Evolutionary conservation across 108 stramenopile species (phyloP).

Genomic region (Cyclotella choctawhatcheeana): DNA sequence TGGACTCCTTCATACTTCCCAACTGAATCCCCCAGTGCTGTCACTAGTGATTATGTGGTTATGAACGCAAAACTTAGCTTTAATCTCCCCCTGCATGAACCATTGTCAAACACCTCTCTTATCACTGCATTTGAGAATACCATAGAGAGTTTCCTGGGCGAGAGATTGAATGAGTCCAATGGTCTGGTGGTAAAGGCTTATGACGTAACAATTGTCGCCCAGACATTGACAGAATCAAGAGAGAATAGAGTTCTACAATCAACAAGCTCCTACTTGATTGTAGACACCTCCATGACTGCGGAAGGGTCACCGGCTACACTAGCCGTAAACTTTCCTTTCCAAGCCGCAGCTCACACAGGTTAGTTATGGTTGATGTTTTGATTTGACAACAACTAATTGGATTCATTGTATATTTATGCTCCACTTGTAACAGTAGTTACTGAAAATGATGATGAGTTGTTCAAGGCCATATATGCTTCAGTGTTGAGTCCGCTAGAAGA

Average conservation of each 20-base stretch:
- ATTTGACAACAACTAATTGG: too few relatives aligned
- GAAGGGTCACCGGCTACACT: slow-evolving; percentile 13
- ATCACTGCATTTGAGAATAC: slow-evolving; percentile 24
- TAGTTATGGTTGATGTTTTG: too few relatives aligned
- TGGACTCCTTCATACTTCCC: neutral
- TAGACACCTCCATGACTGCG: slow-evolving; percentile 15
- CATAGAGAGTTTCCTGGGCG: slow-evolving; percentile 26
- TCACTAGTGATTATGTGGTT: neutral
- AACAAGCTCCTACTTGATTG: slow-evolving; percentile 28
- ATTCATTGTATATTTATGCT: too few relatives aligned
- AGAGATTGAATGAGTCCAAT: slow-evolving; percentile 2
- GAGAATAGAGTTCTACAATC: too few relatives aligned
- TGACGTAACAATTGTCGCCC: slow-evolving; percentile 21
- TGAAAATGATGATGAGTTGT: slow-evolving; percentile 25
- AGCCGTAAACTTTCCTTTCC: slow-evolving; percentile 25
- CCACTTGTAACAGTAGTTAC: too few relatives aligned
- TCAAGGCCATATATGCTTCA: slow-evolving; percentile 17
- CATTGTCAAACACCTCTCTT: slow-evolving; percentile 2
- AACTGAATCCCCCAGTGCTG: neutral
- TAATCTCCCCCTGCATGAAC: slow-evolving; percentile 5
- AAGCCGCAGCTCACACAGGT: slow-evolving; percentile 1
- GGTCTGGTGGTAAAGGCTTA: neutral
- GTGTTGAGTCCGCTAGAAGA: slow-evolving; percentile 11
- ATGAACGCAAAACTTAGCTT: slow-evolving; percentile 23
- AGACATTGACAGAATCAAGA: too few relatives aligned